Conservation (phyloP, 208 protist species). For the Endotrypanum monterogeii region DNA sequence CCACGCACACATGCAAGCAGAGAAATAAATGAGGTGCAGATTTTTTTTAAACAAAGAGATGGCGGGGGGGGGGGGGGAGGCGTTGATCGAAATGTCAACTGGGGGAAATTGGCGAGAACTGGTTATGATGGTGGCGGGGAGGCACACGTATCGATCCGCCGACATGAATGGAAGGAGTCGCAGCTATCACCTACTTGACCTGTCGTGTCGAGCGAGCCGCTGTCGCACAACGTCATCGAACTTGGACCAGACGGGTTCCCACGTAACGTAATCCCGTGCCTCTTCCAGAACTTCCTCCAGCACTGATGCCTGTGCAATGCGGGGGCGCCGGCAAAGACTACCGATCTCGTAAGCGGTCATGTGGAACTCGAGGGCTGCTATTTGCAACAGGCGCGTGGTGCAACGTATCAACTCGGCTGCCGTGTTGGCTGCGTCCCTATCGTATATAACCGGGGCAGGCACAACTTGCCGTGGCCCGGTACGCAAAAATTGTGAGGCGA, state of each 20-base stretch:
- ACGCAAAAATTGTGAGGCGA: not conserved
- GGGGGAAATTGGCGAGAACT: not conserved
- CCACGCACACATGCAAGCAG: conserved; percentile 13
- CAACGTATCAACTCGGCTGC: conserved; percentile 50
- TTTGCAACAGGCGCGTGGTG: conserved; percentile 57
- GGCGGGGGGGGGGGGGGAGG: too few relatives aligned
- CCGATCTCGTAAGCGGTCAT: conserved; percentile 52
- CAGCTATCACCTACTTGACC: not conserved
- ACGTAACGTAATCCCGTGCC: conserved; percentile 42
- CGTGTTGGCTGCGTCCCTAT: conserved; percentile 31
- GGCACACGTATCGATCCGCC: not conserved
- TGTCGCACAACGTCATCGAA: conserved; percentile 42
- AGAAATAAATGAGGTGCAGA: conserved; percentile 1
- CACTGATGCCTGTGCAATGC: conserved; percentile 38
- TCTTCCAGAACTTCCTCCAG: conserved; percentile 59
- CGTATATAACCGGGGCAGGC: conserved; percentile 13
- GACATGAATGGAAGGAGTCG: not conserved
- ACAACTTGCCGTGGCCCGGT: not conserved
- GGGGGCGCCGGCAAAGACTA: conserved; percentile 46
- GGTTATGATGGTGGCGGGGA: not conserved
- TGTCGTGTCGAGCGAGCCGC: not conserved
- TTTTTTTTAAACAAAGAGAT: too few relatives aligned
- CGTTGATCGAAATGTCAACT: too few relatives aligned
- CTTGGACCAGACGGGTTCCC: conserved; percentile 22
- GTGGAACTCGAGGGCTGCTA: conserved; percentile 51